A percentile compares a stretch with the other conserved stretches of the same genome.
phyloP scores from a whole-genome alignment of 768 basidiomycete genomes.

The Mycena chlorophos region DNA sequence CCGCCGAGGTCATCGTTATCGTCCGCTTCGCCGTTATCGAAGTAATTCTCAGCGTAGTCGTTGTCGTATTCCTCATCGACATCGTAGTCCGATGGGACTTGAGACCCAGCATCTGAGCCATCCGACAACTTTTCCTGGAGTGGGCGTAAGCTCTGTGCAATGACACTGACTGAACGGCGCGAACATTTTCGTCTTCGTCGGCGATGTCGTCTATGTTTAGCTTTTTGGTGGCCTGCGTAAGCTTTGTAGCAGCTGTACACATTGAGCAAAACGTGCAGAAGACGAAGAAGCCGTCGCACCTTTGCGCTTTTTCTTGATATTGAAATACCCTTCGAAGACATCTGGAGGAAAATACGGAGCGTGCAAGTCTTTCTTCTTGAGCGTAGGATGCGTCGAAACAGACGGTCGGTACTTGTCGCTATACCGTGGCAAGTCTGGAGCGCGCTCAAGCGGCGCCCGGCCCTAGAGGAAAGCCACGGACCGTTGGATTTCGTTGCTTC shows the following conservation, averaged over 20 bases:
- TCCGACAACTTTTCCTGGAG: constrained; percentile 68
- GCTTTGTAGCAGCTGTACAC: constrained; percentile 30
- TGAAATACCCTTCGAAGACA: constrained; percentile 79
- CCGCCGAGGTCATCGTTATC: constrained; percentile 78
- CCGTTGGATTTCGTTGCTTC: constrained; percentile 69
- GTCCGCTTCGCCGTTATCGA: constrained; percentile 85
- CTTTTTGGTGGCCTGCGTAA: constrained; percentile 35
- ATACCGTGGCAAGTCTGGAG: constrained; percentile 71
- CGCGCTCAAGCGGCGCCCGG: not conserved
- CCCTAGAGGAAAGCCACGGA: constrained; percentile 24
- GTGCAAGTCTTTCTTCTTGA: constrained; percentile 71
- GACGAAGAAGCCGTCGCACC: constrained; percentile 29
- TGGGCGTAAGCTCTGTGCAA: not conserved
- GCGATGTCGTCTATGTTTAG: constrained; percentile 69
- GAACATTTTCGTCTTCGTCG: constrained; percentile 60
- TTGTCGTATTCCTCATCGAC: constrained; percentile 91
- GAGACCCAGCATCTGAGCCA: constrained; percentile 67
- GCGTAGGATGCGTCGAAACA: constrained; percentile 55
- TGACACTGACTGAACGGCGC: constrained; percentile 3
- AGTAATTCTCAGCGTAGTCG: constrained; percentile 89
- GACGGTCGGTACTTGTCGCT: constrained; percentile 82
- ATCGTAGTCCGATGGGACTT: constrained; percentile 73
- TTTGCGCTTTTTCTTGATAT: constrained; percentile 67
- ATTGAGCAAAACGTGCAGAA: not conserved
- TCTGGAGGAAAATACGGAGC: constrained; percentile 76